phyloP scores from a whole-genome alignment of 345 rosid species.

The Zanthoxylum bungeanum region DNA sequence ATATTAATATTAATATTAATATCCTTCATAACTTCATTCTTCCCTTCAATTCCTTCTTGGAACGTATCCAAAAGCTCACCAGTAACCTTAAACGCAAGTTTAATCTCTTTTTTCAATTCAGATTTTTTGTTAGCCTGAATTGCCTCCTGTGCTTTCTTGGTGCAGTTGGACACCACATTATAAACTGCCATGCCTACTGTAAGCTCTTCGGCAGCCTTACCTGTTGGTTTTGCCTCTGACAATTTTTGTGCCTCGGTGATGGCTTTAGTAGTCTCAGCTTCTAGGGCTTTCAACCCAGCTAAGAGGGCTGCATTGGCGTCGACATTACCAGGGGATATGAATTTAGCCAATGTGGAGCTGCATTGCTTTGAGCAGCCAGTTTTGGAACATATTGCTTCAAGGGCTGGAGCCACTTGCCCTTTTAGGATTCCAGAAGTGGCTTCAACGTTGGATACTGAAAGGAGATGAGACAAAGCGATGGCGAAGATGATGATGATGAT shows the following conservation, averaged over 20 bases:
- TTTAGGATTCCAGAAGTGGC: not conserved
- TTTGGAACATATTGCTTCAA: not conserved
- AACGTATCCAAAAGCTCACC: not conserved
- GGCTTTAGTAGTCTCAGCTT: not conserved
- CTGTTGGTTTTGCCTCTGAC: not conserved
- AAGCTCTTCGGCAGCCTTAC: not conserved
- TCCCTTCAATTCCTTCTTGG: not conserved
- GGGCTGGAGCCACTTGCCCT: not conserved
- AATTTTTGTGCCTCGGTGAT: not conserved
- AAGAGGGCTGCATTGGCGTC: not conserved
- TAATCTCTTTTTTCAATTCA: not conserved
- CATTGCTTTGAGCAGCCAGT: not conserved
- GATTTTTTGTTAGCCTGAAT: not conserved
- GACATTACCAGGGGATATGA: not conserved
- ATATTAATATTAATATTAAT: too few relatives aligned
- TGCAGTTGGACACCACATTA: not conserved
- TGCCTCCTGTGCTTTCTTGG: not conserved
- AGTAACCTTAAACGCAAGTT: not conserved
- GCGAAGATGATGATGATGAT: not conserved
- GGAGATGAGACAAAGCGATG: not conserved
- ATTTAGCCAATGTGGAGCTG: not conserved
- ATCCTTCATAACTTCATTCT: not conserved
- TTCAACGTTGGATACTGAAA: not conserved
- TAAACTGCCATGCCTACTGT: not conserved
- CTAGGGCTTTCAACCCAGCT: not conserved